Evolutionary conservation across 2,329 filamentous ascomycete species (phyloP).

Genomic region (Fusarium sterilihyphosum): DNA sequence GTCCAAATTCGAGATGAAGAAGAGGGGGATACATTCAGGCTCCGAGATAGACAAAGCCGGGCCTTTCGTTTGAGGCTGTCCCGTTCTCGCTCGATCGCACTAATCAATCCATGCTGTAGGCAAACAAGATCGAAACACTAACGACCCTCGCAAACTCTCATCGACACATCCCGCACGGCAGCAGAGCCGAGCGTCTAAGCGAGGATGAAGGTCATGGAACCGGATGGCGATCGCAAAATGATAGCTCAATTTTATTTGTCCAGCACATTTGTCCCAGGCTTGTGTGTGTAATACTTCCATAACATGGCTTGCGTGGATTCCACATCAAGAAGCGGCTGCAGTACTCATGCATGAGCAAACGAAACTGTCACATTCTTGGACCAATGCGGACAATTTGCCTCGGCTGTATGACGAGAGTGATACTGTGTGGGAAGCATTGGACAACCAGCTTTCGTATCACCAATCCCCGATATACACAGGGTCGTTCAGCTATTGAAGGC

Average conservation of each 20-base stretch:
- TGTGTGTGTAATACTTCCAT: background rate
- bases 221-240: slow-evolving; percentile 1
- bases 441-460: background rate
- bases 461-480: background rate
- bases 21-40: background rate
- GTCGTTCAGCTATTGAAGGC: background rate
- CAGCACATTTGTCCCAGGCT: background rate
- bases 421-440: background rate
- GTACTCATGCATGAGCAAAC: slow-evolving; percentile 23
- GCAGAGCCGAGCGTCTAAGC: background rate
- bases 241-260: background rate
- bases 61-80: background rate
- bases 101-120: background rate
- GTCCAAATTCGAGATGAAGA: background rate
- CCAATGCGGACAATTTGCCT: background rate
- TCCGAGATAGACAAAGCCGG: background rate
- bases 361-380: slow-evolving; percentile 19
- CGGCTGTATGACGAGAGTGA: slow-evolving; percentile 10
- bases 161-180: background rate
- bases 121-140: background rate
- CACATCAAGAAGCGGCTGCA: slow-evolving; percentile 24
- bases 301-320: slow-evolving; percentile 4
- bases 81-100: background rate
- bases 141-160: background rate
- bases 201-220: background rate